A percentile compares a stretch with the other conserved stretches of the same genome.
Conservation (phyloP, 176 grass and related monocot species). For the Musa schizocarpa region DNA sequence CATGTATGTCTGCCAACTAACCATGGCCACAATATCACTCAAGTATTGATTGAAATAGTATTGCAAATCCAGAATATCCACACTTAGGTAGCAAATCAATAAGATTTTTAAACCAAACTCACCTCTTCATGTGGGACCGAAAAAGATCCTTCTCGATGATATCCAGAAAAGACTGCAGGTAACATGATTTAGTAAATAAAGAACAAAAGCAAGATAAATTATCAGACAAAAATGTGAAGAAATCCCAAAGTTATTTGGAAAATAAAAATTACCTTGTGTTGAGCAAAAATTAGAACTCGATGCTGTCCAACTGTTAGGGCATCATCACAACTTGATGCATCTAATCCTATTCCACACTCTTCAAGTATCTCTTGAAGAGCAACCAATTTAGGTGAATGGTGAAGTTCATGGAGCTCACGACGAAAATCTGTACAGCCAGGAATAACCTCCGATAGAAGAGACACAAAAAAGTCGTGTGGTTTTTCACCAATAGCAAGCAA, state of each 20-base stretch:
- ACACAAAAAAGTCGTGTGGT: conserved; percentile 46
- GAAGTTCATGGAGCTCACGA: conserved; percentile 71
- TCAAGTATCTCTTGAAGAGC: conserved; percentile 99
- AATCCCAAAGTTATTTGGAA: conserved; percentile 1
- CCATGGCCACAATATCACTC: too few species aligned
- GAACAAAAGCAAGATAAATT: conserved; percentile 10
- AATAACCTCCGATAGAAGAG: conserved; percentile 49
- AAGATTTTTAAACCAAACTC: neutral
- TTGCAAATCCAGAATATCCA: neutral
- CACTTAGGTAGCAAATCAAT: neutral
- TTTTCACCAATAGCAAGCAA: conserved; percentile 70
- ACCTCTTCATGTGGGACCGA: conserved; percentile 88
- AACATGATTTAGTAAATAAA: neutral
- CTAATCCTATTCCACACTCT: conserved; percentile 89
- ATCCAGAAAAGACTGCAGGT: conserved; percentile 78
- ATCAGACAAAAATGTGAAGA: neutral
- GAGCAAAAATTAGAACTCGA: conserved; percentile 95
- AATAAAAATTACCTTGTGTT: conserved; percentile 69
- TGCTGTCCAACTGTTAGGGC: conserved; percentile 53
- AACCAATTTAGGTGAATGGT: conserved; percentile 94
- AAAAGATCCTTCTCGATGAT: conserved; percentile 98
- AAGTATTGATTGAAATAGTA: neutral
- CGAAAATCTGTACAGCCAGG: conserved; percentile 34
- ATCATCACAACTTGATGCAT: conserved; percentile 73
- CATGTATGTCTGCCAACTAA: neutral